These are phyloP conservation scores for Populus trichocarpa DNA, from an alignment of 441 rosid genomes.

Conservation along the genomic window DNA sequence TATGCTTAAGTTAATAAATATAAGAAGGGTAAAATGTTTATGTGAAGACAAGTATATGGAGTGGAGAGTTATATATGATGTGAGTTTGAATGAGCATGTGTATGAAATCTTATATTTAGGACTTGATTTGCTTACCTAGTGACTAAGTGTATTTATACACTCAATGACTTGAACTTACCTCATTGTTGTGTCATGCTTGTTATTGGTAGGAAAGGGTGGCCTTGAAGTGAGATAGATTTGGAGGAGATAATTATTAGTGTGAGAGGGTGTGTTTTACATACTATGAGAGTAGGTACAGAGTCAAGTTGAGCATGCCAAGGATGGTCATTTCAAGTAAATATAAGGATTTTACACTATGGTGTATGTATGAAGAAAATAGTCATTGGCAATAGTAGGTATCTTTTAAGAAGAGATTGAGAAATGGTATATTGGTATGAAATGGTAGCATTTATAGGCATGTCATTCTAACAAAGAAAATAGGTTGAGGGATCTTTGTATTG, in stretches of 20 bases:
- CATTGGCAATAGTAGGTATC: background rate
- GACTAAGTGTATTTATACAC: background rate
- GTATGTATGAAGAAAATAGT: too few species aligned
- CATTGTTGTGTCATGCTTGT: background rate
- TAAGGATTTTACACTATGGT: background rate
- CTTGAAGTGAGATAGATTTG: background rate
- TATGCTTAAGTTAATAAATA: too few species aligned
- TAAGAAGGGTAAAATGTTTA: too few species aligned
- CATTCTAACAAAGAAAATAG: background rate
- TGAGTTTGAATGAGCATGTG: background rate
- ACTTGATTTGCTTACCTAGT: too few species aligned
- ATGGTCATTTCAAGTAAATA: too few species aligned
- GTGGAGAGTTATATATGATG: background rate
- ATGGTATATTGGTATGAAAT: background rate
- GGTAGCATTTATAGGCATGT: too few species aligned
- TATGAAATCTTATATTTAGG: too few species aligned
- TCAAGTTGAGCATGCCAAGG: background rate
- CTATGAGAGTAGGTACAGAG: background rate
- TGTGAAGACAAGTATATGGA: background rate
- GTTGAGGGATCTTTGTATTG: too few species aligned
- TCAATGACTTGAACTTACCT: background rate
- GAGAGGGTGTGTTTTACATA: background rate
- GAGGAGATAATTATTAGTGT: background rate
- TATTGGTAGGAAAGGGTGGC: background rate
- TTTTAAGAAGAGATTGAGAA: too few species aligned